phyloP scores from a whole-genome alignment of 345 rosid species.

The Odontarrhena argentea region DNA sequence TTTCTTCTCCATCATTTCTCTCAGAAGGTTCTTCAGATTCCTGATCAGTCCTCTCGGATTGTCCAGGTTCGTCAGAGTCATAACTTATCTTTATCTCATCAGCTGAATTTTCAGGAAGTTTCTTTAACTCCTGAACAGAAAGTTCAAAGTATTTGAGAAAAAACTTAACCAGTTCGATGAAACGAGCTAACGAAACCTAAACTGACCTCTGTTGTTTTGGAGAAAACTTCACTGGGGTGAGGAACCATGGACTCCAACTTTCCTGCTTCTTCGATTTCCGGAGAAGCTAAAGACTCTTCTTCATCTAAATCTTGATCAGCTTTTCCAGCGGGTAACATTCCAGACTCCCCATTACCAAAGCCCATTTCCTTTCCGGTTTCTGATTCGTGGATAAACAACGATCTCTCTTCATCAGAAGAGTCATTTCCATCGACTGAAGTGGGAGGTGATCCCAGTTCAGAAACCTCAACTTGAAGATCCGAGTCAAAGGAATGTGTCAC shows the following conservation, averaged over 20 bases:
- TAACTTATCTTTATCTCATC: slow-evolving; percentile 41
- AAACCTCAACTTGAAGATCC: slow-evolving; percentile 93
- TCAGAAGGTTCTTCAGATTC: slow-evolving; percentile 37
- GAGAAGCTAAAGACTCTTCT: slow-evolving; percentile 28
- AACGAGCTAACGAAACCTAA: neutral
- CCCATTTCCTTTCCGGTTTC: slow-evolving; percentile 51
- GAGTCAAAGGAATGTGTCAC: slow-evolving; percentile 74
- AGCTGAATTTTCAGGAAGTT: slow-evolving; percentile 35
- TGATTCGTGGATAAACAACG: slow-evolving; percentile 52
- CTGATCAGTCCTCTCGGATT: slow-evolving; percentile 37
- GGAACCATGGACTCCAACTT: slow-evolving; percentile 26
- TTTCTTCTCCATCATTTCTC: slow-evolving; percentile 30
- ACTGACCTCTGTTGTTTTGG: slow-evolving; percentile 48
- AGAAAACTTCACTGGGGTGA: slow-evolving; percentile 28
- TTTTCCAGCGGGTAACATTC: slow-evolving; percentile 22
- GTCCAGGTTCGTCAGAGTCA: slow-evolving; percentile 38
- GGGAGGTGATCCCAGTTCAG: slow-evolving; percentile 80
- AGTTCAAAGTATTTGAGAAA: slow-evolving; percentile 16
- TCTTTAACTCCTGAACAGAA: slow-evolving; percentile 41
- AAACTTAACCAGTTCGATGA: slow-evolving; percentile 18
- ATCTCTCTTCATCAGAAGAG: slow-evolving; percentile 61
- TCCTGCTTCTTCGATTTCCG: slow-evolving; percentile 29
- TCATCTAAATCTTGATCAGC: slow-evolving; percentile 30
- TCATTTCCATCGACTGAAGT: slow-evolving; percentile 54
- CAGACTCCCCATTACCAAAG: slow-evolving; percentile 46